Evolutionary conservation across 116 monocot genomes (phyloP).

Genomic region (Thalassia testudinum): DNA sequence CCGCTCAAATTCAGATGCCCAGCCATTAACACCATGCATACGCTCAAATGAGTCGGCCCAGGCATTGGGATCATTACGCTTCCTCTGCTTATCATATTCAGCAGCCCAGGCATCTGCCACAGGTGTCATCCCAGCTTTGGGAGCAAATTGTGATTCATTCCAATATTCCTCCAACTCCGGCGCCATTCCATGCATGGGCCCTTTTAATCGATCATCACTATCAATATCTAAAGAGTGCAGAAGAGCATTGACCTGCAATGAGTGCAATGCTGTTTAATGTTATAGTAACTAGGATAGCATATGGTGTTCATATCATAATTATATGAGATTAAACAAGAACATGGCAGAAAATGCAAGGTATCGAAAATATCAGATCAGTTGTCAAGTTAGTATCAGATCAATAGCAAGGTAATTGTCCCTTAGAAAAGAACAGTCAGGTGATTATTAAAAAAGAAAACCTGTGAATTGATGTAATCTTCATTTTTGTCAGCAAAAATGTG

Average conservation of each 20-base stretch:
- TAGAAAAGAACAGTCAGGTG: neutral
- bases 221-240: conserved; percentile 94
- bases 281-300: no score
- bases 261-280: neutral
- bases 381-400: no score
- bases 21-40: conserved; percentile 83
- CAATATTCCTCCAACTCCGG: conserved; percentile 90
- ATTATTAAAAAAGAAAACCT: conserved; percentile 27
- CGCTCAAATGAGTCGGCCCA: conserved; percentile 94
- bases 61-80: conserved; percentile 37
- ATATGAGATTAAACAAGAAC: no score
- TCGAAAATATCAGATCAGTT: no score
- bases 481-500: conserved; percentile 94
- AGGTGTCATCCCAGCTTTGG: conserved; percentile 36
- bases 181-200: conserved; percentile 45
- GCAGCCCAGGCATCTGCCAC: conserved; percentile 58
- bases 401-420: neutral
- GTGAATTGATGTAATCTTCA: conserved; percentile 87
- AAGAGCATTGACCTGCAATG: conserved; percentile 65
- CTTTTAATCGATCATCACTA: conserved; percentile 48
- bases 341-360: no score
- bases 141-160: conserved; percentile 74
- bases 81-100: conserved; percentile 54
- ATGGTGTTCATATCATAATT: no score
- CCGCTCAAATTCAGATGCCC: conserved; percentile 97